phyloP scores from a whole-genome alignment of 192 early-diverging fungal genomes.

The Umbelopsis sp. region DNA sequence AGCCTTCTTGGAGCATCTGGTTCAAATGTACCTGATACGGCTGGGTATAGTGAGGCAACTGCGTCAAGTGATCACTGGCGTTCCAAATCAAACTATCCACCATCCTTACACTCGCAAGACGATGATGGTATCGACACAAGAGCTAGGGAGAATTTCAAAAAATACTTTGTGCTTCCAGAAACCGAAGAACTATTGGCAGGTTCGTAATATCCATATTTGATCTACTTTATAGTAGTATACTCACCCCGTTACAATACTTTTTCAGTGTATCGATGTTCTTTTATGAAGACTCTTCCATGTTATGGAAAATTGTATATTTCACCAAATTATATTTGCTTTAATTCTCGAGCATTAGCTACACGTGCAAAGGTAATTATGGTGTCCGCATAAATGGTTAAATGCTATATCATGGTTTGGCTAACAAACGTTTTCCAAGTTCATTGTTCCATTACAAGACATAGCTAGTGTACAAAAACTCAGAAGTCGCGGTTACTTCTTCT shows the following conservation, averaged over 20 bases:
- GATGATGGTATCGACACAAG: slow-evolving; percentile 24
- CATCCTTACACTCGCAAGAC: slow-evolving; percentile 8
- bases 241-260: not conserved
- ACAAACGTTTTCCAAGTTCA: slow-evolving; percentile 25
- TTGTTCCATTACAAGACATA: slow-evolving; percentile 60
- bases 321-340: slow-evolving; percentile 62
- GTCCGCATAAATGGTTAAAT: not conserved
- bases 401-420: not conserved
- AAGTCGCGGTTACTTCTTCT: slow-evolving; percentile 43
- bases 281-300: slow-evolving; percentile 52
- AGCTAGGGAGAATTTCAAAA: slow-evolving; percentile 44
- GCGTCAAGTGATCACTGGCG: slow-evolving; percentile 24
- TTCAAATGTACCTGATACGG: not conserved
- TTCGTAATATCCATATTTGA: not conserved
- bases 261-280: slow-evolving; percentile 50
- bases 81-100: not conserved
- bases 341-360: slow-evolving; percentile 53
- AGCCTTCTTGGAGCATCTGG: slow-evolving; percentile 24
- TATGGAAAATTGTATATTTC: slow-evolving; percentile 67
- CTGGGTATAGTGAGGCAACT: not conserved
- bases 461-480: slow-evolving; percentile 43
- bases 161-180: slow-evolving; percentile 59
- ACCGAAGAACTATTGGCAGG: slow-evolving; percentile 53
- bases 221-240: too few species aligned
- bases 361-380: slow-evolving; percentile 39